Evolutionary conservation across 1,284 basidiomycete genomes (phyloP).

Genomic region (Puccinia brachypodii): DNA sequence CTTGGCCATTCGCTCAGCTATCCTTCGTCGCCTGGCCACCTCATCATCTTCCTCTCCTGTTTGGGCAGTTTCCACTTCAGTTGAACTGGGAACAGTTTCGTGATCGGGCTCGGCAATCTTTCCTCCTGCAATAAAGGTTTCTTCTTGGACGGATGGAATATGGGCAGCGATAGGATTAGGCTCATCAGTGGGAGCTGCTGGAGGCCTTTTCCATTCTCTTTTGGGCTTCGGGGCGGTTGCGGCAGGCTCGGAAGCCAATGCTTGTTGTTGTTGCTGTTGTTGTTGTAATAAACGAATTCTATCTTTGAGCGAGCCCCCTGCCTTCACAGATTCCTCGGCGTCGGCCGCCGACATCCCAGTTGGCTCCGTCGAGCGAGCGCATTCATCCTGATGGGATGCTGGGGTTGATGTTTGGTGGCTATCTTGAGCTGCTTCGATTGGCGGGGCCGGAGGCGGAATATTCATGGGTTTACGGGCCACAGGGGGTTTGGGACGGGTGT

Average conservation of each 20-base stretch:
- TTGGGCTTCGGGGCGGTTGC: constrained; percentile 38
- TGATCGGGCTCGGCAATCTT: neutral
- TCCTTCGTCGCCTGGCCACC: constrained; percentile 28
- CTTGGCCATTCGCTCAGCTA: constrained; percentile 47
- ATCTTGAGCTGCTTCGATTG: constrained; percentile 18
- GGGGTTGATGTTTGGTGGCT: neutral
- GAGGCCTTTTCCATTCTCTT: constrained; percentile 46
- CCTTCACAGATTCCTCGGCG: constrained; percentile 46
- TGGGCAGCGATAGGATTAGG: neutral
- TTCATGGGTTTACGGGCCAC: constrained; percentile 37
- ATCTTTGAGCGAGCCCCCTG: constrained; percentile 48
- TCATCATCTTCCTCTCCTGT: constrained; percentile 37
- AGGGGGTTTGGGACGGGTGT: constrained; percentile 36
- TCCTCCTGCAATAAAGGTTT: constrained; percentile 1
- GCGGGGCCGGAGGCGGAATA: constrained; percentile 40
- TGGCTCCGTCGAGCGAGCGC: constrained; percentile 5
- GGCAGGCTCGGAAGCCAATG: constrained; percentile 6
- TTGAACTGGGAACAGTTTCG: neutral
- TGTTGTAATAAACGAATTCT: constrained; percentile 42
- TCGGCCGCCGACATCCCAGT: constrained; percentile 47
- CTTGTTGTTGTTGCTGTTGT: constrained; percentile 42
- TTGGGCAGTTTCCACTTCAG: constrained; percentile 24
- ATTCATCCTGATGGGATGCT: constrained; percentile 5
- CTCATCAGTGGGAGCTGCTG: constrained; percentile 21
- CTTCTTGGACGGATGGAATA: neutral